Conservation (phyloP, 1,284 basidiomycete genomes). For the Meira miltonrushii region DNA sequence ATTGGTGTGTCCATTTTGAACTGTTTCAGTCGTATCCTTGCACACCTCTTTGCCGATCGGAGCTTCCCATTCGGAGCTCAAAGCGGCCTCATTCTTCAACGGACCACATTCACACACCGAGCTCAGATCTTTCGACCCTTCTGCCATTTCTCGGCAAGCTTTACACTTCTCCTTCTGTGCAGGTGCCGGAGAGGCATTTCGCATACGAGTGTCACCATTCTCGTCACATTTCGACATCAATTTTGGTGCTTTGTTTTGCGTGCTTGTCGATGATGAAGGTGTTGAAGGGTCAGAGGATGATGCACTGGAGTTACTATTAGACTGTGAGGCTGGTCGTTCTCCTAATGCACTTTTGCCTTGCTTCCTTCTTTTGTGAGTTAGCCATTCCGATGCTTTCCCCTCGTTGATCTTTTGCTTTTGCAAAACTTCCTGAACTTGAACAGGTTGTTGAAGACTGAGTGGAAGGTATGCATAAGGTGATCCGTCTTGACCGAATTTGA, state of each 20-base stretch:
- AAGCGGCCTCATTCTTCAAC: slow-evolving; percentile 22
- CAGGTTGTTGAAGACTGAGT: slow-evolving; percentile 42
- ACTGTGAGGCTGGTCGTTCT: neutral
- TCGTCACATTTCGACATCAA: neutral
- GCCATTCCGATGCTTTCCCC: slow-evolving; percentile 23
- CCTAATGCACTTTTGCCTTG: neutral
- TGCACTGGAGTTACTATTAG: neutral
- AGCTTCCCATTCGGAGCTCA: slow-evolving; percentile 31
- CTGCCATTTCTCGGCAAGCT: slow-evolving; percentile 7
- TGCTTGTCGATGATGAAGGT: no score
- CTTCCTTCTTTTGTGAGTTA: slow-evolving; percentile 12
- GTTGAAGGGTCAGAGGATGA: no score
- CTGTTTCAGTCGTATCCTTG: neutral
- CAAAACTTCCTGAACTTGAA: slow-evolving; percentile 25
- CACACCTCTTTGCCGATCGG: slow-evolving; percentile 12
- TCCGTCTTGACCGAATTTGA: slow-evolving; percentile 41
- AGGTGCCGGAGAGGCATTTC: slow-evolving; percentile 1
- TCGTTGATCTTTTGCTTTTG: slow-evolving; percentile 32
- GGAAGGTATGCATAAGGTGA: slow-evolving; percentile 49
- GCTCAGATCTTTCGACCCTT: no score
- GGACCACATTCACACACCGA: slow-evolving; percentile 18
- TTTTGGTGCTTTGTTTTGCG: neutral
- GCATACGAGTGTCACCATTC: neutral
- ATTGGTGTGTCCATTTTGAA: neutral
- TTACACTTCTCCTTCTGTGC: neutral